Base-by-base conservation (phyloP, 768 basidiomycete species). In the Trichaptum fuscoviolaceum region DNA sequence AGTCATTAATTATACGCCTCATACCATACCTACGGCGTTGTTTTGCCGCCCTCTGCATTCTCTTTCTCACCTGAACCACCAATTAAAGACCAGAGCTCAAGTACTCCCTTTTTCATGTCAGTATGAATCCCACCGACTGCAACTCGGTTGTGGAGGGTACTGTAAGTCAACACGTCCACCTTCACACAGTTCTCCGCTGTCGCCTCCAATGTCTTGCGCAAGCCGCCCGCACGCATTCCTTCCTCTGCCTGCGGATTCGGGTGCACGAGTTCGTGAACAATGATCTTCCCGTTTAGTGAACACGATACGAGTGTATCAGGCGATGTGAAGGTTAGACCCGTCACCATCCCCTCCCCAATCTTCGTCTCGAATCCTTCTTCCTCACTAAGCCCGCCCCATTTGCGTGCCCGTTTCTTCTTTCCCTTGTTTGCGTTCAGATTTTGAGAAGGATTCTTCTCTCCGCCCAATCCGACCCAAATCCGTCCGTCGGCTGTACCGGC, bases 401-500 rank as follows among this genome's bases (percentile, higher is more conserved):
- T 90, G 66, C 86, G 84, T 36, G 79, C 79, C 67, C 82, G 78
- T 71, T 83, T 86, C 76, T 86, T 88, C 72, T 81, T 77, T 20
- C n/a, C 27, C 10, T 66, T 67, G 42, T 20, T 52, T 20, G 42
- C 35, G 17, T 36, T 36, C 17, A 17, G 15, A 52, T 52, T 12
- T 57, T 72, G 72, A 25, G 64, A 34, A 17, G 69, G 58, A 52
- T 66, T 63, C 71, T 85, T 90, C 72, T 88, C 87, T 7, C 89
- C 91, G 2, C 91, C 86, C 10, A 82, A 82, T 15, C 91, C 90
- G 26, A 92, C 70, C 80, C 86, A 87, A 5, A 93, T 71, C 52
- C 85, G 84, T 3, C 92, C 92, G 72, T 93, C 90, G 9, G 91
- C 92, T 0, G 87, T 90, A 6, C 90, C 87, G 7, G 85, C 89